These are phyloP conservation scores for Leucaena leucocephala DNA, from an alignment of 306 rosid species.

Conservation along the genomic window DNA sequence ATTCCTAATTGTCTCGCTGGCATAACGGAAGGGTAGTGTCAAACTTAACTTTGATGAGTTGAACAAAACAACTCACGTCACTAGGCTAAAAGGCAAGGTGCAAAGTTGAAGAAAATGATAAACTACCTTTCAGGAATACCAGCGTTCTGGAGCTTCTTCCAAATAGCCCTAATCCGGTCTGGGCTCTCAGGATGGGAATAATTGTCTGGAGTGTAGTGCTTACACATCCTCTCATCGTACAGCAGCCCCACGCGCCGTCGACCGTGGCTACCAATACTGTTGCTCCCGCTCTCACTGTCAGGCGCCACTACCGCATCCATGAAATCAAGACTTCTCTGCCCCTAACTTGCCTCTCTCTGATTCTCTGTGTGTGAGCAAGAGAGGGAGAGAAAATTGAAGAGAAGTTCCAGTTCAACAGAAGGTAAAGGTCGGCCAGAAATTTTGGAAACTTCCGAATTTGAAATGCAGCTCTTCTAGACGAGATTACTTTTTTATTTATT, in stretches of 20 bases:
- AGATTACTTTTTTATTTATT: too few species aligned
- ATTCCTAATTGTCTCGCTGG: neutral
- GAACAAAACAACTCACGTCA: neutral
- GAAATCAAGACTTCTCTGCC: neutral
- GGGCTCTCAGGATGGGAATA: conserved; percentile 86
- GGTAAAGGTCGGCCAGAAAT: neutral
- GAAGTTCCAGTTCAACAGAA: neutral
- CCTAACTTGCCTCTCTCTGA: neutral
- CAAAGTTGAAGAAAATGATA: neutral
- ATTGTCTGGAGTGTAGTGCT: conserved; percentile 53
- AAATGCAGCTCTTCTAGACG: too few species aligned
- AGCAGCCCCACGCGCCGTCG: conserved; percentile 69
- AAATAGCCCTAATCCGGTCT: conserved; percentile 65
- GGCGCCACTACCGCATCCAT: conserved; percentile 25
- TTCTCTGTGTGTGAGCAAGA: neutral
- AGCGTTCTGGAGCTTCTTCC: conserved; percentile 66
- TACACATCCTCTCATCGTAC: conserved; percentile 85
- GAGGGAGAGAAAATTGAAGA: neutral
- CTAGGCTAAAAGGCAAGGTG: neutral
- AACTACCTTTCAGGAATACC: conserved; percentile 63
- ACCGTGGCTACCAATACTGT: neutral
- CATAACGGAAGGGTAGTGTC: neutral
- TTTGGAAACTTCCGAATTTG: neutral
- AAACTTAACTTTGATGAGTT: neutral
- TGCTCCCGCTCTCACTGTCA: neutral